phyloP scores from a whole-genome alignment of 257 asterid genomes.

The Penstemon eatonii region DNA sequence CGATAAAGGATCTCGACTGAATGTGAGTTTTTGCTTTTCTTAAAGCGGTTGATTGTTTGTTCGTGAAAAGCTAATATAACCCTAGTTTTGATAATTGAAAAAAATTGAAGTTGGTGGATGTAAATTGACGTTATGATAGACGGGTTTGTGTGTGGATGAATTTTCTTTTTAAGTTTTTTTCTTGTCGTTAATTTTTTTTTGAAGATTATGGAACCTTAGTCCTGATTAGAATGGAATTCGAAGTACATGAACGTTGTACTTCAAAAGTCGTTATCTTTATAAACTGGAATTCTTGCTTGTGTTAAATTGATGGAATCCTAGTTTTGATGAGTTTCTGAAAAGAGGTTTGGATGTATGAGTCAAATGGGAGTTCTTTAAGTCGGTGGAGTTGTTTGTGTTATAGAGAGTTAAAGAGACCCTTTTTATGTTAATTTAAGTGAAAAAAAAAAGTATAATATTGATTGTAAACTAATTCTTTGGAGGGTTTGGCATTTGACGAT shows the following conservation, averaged over 20 bases:
- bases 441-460: too few relatives aligned
- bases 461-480: not conserved
- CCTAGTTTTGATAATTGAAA: not conserved
- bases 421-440: too few relatives aligned
- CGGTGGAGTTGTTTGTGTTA: too few relatives aligned
- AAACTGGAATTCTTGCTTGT: not conserved
- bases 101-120: not conserved
- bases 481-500: slow-evolving; percentile 1
- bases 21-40: slow-evolving; percentile 23
- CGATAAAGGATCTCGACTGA: not conserved
- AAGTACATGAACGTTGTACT: too few relatives aligned
- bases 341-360: not conserved
- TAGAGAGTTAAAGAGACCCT: too few relatives aligned
- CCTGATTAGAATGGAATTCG: too few relatives aligned
- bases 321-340: not conserved
- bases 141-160: not conserved
- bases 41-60: not conserved
- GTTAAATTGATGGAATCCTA: not conserved
- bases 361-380: too few relatives aligned
- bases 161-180: not conserved
- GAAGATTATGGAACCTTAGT: too few relatives aligned
- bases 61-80: not conserved
- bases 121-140: not conserved
- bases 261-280: too few relatives aligned
- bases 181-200: not conserved